phyloP scores from a whole-genome alignment of 441 rosid species.

The Erodium moschatum region DNA sequence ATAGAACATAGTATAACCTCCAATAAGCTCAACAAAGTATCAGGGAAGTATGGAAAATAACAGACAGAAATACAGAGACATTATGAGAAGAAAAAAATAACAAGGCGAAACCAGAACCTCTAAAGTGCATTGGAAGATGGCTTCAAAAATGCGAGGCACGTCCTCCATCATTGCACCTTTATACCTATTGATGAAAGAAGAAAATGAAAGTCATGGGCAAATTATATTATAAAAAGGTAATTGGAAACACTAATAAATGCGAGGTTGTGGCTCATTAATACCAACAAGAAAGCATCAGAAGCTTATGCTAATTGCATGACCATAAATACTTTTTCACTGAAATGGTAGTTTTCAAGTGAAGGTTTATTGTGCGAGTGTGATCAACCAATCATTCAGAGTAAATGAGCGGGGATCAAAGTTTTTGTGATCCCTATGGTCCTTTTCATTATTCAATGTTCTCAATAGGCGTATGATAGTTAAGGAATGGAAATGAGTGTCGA shows the following conservation, averaged over 20 bases:
- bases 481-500: too few relatives aligned
- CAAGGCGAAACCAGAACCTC: conserved; percentile 47
- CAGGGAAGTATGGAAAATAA: background rate
- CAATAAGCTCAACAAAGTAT: background rate
- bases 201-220: background rate
- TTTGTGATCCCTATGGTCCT: too few relatives aligned
- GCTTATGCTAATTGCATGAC: background rate
- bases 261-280: background rate
- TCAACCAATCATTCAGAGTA: too few relatives aligned
- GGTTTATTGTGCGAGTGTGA: too few relatives aligned
- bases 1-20: background rate
- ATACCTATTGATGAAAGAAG: conserved; percentile 44
- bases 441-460: too few relatives aligned
- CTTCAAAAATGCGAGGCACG: conserved; percentile 96
- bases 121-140: conserved; percentile 94
- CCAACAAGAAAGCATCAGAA: background rate
- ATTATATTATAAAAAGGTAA: background rate
- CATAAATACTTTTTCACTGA: background rate
- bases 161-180: conserved; percentile 92
- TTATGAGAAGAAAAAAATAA: background rate
- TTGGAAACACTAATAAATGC: background rate
- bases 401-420: too few relatives aligned
- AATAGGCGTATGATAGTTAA: too few relatives aligned
- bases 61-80: background rate
- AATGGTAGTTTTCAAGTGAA: background rate